Conservation (phyloP, 1,284 basidiomycete genomes). For the Anthracocystis walkeri region DNA sequence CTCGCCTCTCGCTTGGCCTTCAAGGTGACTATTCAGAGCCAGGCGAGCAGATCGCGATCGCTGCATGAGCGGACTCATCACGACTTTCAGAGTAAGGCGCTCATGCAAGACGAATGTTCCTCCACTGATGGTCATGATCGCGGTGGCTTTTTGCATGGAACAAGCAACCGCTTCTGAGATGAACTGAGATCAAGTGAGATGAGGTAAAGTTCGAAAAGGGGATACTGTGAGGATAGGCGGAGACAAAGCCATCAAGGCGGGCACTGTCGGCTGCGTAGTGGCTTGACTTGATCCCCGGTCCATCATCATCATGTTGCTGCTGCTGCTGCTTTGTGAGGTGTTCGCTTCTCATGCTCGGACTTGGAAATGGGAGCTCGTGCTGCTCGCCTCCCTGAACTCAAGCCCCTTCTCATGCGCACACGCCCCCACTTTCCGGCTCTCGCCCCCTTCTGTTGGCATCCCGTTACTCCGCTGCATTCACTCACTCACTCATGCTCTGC, state of each 20-base stretch:
- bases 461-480: conserved; percentile 7
- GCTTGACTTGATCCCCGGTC: conserved; percentile 7
- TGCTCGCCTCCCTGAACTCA: background rate
- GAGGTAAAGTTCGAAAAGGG: background rate
- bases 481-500: background rate
- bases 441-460: background rate
- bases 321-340: conserved; percentile 5
- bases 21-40: background rate
- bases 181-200: background rate
- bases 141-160: background rate
- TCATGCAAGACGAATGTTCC: background rate
- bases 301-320: conserved; percentile 3
- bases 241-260: background rate
- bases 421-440: conserved; percentile 5
- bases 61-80: conserved; percentile 24
- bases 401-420: background rate
- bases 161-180: background rate
- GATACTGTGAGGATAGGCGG: background rate
- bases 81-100: background rate
- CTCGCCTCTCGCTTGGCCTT: conserved; percentile 6
- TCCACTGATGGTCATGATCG: background rate
- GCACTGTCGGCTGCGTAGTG: background rate
- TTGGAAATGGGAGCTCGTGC: background rate
- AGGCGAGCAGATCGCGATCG: conserved; percentile 13
- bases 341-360: background rate